phyloP scores from a whole-genome alignment of 169 alveolate genomes.

The Plasmodium chabaudi region DNA sequence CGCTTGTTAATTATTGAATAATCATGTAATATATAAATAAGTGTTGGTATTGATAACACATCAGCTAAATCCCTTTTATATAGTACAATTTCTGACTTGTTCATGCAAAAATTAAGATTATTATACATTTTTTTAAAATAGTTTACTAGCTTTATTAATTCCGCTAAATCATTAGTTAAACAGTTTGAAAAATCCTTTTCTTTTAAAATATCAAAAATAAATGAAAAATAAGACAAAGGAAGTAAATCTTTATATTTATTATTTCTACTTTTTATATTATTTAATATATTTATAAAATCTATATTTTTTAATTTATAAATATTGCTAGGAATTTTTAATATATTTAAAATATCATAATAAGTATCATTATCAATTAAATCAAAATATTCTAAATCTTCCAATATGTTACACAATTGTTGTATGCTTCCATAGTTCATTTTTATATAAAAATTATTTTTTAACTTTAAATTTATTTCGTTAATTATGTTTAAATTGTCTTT shows the following conservation, averaged over 20 bases:
- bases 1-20: slow-evolving; percentile 13
- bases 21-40: slow-evolving; percentile 35
- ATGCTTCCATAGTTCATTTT: slow-evolving; percentile 35
- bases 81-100: slow-evolving; percentile 32
- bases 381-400: slow-evolving; percentile 62
- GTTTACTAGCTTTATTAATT: slow-evolving; percentile 38
- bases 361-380: slow-evolving; percentile 54
- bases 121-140: slow-evolving; percentile 68
- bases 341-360: slow-evolving; percentile 52
- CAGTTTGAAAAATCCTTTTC: slow-evolving; percentile 8
- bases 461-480: slow-evolving; percentile 3
- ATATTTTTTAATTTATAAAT: slow-evolving; percentile 17
- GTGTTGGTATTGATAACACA: slow-evolving; percentile 34
- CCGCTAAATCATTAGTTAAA: slow-evolving; percentile 25
- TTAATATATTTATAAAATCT: slow-evolving; percentile 58
- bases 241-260: slow-evolving; percentile 37
- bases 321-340: slow-evolving; percentile 2
- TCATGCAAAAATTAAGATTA: slow-evolving; percentile 50
- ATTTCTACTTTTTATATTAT: slow-evolving; percentile 59
- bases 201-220: slow-evolving; percentile 43
- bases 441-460: slow-evolving; percentile 33
- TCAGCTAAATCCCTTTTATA: slow-evolving; percentile 14
- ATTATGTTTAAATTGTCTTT: slow-evolving; percentile 7
- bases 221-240: slow-evolving; percentile 48
- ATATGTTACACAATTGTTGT: slow-evolving; percentile 62